Base-by-base conservation (phyloP, 2,329 filamentous ascomycete species). In the Fusarium oligoseptatum region DNA sequence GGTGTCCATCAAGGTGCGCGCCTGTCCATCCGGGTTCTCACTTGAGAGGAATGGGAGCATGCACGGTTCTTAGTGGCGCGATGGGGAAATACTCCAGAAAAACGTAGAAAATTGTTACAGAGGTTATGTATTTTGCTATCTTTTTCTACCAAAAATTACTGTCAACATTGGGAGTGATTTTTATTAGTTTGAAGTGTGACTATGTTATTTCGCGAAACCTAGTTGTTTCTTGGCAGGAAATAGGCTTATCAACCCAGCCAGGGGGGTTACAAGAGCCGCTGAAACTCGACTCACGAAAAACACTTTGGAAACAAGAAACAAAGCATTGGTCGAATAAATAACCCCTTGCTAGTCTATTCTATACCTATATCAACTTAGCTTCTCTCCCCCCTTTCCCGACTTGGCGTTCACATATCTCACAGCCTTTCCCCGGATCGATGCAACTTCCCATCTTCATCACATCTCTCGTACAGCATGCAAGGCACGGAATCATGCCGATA, bases 1-100 rank as follows among this genome's bases (percentile, higher is more conserved):
- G 77, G 77, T 79, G 70, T 14, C 77, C 77, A 79, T 79, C 77
- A 76, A 71, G 77, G 77, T 77, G 48, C 74, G 45, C 67, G 29
- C 2, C 17, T 73, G 66, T 60, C 76, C 78, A 79, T 79, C 77
- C 71, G 64, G 77, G 77, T 79, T 78, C 77, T 78, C 75, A 68
- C 60, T 45, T 27, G 41, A 37, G 62, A 70, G 62, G 39, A 58
- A 64, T 37, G 52, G 45, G 29, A 34, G 17, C 32, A 56, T 36
- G 36, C 60, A 45, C 48, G 37, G 60, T 20, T 45, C 55, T 64
- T 12, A 64, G 68, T 67, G 55, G 50, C 12, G 8, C 36, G 69
- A 67, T 75, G 60, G 3, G 14, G 8, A 17, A 12, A 55, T 75
- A 73, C 68, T 8, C 24, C 22, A 22, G 39, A 17, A 36, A 36